Base-by-base conservation (phyloP, 192 early-diverging fungal species). In the Linnemannia schmuckeri region DNA sequence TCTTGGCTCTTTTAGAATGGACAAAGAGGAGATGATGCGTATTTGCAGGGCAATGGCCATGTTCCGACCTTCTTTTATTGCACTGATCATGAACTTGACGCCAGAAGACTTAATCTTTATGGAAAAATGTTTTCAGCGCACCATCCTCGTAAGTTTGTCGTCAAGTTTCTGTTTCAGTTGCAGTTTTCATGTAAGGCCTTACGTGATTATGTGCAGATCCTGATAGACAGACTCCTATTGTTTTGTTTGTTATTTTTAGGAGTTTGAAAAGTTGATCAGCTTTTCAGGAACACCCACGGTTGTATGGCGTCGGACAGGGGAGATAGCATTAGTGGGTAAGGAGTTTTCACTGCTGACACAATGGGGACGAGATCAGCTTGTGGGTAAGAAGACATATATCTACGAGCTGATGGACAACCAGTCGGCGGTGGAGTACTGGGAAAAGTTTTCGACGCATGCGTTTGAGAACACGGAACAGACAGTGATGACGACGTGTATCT, bases 41-140 rank as follows among this genome's bases (percentile, higher is more conserved):
- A 97, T 98, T 75, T 95, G 95, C 89, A 90, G 94, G 37, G 94
- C 96, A 18, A 90, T 98, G 79, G 94, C 95, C 38, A 93, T 94
- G 79, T 97, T 98, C 84, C 91, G 97, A 30, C 97, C 97, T 30
- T 96, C 96, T 1, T 96, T 97, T 80, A 95, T 98, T 79, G 96
- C 97, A 9, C 91, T 96, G 69, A 95, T 97, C 79, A 97, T 97
- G 95, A 96, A 97, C 83, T 85, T 98, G 82, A 96, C 96, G 9
- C 95, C 95, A 78, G 96, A 98, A 77, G 97, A 98, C 80, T 89
- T 98, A 88, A 89, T 97, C 10, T 97, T 97, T 82, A 97, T 97
- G 96, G 97, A 98, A 90, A 97, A 97, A 89, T 97, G 96, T 85
- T 95, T 98, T 77, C 97, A 97, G 84, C 90, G 97, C 47, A 97